A percentile compares a stretch with the other conserved stretches of the same genome.
Evolutionary conservation across 106 monocot species (phyloP).

Genomic region (Dioscorea dumetorum): DNA sequence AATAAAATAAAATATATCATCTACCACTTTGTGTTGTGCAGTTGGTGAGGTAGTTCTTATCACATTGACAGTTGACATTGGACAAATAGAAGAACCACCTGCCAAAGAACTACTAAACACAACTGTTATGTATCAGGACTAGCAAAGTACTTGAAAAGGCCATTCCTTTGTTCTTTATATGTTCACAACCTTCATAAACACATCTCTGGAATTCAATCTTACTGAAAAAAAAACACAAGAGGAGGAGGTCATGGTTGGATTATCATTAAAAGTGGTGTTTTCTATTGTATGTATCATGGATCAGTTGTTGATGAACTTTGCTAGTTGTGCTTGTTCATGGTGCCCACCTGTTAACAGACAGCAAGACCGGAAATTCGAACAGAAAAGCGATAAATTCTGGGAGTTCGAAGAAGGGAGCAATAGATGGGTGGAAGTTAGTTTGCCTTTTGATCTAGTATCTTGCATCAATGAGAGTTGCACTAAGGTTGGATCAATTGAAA

Average conservation of each 20-base stretch:
- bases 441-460: slow-evolving; percentile 63
- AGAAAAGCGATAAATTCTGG: slow-evolving; percentile 65
- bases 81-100: too few species aligned
- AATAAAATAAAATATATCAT: too few species aligned
- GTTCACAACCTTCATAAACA: too few species aligned
- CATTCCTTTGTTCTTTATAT: too few species aligned
- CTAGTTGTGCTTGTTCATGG: slow-evolving; percentile 20
- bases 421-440: slow-evolving; percentile 69
- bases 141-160: too few species aligned
- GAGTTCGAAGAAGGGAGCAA: slow-evolving; percentile 54
- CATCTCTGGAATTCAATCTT: too few species aligned
- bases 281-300: slow-evolving; percentile 9
- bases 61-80: slow-evolving; percentile 9
- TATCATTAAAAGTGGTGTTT: slow-evolving; percentile 17
- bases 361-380: slow-evolving; percentile 42
- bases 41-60: slow-evolving; percentile 12
- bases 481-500: slow-evolving; percentile 64
- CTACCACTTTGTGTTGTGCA: background rate
- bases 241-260: slow-evolving; percentile 11
- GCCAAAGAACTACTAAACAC: too few species aligned
- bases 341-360: slow-evolving; percentile 25
- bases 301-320: slow-evolving; percentile 15
- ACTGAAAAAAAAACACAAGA: too few species aligned
- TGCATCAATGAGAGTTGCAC: slow-evolving; percentile 67
- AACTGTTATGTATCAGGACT: too few species aligned